Evolutionary conservation across 805 yeast species (phyloP), one percentile per base, ranked within the genome.

Genomic region (Yamadazyma philogaea): DNA sequence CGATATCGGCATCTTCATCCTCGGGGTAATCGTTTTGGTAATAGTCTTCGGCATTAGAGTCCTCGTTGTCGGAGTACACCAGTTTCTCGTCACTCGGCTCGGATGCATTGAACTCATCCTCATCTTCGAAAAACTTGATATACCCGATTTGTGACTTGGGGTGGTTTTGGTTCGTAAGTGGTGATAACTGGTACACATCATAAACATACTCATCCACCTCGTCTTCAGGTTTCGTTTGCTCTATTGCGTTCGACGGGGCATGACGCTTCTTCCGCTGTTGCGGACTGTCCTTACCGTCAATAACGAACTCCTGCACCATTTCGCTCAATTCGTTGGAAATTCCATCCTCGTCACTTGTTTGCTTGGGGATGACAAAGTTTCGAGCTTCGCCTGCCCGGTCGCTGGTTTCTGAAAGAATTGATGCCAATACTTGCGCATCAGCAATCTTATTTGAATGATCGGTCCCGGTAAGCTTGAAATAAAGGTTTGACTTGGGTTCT

Each of bases 1-100:
- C 47, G 2, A 45, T 45, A 21, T 49, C 51, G 7, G 80, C 88
- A 53, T 86, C 91, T 49, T 88, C 96, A 56, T 90, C 96, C 35
- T 88, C 96, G 0, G 98, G 98, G 56, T 91, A 91, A 56, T 91
- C 98, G 61, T 93, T 91, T 53, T 81, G 79, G 59, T 91, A 91
- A 56, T 82, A 90, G 42, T 86, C 88, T 64, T 91, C 99, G 16
- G 96, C 96, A 56, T 86, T 86, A 0, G 93, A 84, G 56, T 86
- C 95, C 48, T 85, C 91, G 53, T 86, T 88, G 50, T 84, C 93
- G 0, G 87, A 74, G 7, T 62, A 52, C 2, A 57, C 51, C 7
- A 43, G 49, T 4, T 72, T 75, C n/a, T 71, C 74, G 34, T 59
- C 69, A 6, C 62, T 57, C 31, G 58, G 56, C 40, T 61, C 55